These are phyloP conservation scores for Malbranchea zuffiana DNA, from an alignment of 2,329 filamentous ascomycete genomes.

Conservation along the genomic window DNA sequence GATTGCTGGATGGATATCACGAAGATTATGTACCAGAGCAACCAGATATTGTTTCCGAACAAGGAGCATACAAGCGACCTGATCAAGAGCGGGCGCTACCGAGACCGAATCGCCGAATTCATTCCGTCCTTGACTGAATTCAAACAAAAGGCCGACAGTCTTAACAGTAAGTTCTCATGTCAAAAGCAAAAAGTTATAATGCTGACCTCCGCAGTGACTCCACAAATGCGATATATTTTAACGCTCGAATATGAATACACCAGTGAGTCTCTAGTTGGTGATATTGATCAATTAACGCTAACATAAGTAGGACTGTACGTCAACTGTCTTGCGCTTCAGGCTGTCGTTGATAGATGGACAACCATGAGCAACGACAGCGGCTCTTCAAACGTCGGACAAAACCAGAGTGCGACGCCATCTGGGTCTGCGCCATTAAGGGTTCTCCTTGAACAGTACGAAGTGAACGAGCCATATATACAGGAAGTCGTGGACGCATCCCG, in stretches of 20 bases:
- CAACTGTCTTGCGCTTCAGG: conserved; percentile 87
- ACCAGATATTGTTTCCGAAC: conserved; percentile 77
- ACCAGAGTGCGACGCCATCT: conserved; percentile 17
- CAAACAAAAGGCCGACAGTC: conserved; percentile 71
- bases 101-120: conserved; percentile 68
- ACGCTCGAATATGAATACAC: conserved; percentile 94
- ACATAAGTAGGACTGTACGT: conserved; percentile 54
- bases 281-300: conserved; percentile 5
- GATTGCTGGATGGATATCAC: conserved; percentile 94
- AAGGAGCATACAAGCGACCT: conserved; percentile 79
- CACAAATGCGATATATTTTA: conserved; percentile 60
- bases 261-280: conserved; percentile 38
- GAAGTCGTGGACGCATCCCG: conserved; percentile 53
- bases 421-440: conserved; percentile 29
- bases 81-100: conserved; percentile 77
- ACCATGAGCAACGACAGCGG: conserved; percentile 42
- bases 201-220: conserved; percentile 34
- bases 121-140: conserved; percentile 67
- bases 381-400: conserved; percentile 8
- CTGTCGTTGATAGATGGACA: conserved; percentile 85
- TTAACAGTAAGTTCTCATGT: conserved; percentile 32
- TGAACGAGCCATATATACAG: conserved; percentile 51
- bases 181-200: not conserved
- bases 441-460: conserved; percentile 41
- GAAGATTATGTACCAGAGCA: conserved; percentile 81